phyloP scores from a whole-genome alignment of 2,329 filamentous ascomycete genomes.

The Botryotinia calthae region DNA sequence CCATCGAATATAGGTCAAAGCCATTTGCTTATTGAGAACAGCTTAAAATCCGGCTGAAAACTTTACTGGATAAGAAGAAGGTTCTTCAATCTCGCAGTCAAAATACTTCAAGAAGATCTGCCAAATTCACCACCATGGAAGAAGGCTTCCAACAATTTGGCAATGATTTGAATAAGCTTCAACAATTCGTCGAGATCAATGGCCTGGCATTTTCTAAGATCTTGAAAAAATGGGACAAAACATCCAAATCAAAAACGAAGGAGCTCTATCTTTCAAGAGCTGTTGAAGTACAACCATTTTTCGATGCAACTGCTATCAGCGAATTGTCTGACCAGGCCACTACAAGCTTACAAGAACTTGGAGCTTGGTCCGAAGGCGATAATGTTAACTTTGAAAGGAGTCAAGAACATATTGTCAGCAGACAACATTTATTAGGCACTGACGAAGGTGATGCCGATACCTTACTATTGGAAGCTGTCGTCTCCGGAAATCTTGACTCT shows the following conservation, averaged over 20 bases:
- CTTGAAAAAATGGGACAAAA: conserved; percentile 99
- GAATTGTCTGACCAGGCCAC: conserved; percentile 96
- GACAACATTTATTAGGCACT: conserved; percentile 64
- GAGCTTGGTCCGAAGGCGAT: conserved; percentile 95
- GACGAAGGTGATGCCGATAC: conserved; percentile 90
- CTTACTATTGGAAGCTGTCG: conserved; percentile 82
- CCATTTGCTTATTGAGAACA: conserved; percentile 41
- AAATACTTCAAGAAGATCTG: conserved; percentile 79
- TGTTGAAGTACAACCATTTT: conserved; percentile 96
- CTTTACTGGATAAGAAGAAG: conserved; percentile 91
- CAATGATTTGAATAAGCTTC: conserved; percentile 92
- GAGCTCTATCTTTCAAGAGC: conserved; percentile 94
- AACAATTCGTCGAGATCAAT: conserved; percentile 98
- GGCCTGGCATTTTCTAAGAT: conserved; percentile 98
- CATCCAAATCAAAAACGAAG: conserved; percentile 97
- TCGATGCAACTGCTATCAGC: conserved; percentile 95
- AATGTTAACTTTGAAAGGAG: conserved; percentile 74
- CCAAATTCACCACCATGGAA: conserved; percentile 90
- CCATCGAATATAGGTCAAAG: not conserved
- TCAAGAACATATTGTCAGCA: conserved; percentile 63
- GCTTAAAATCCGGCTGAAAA: conserved; percentile 91
- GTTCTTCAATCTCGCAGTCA: conserved; percentile 77
- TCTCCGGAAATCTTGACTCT: conserved; percentile 73
- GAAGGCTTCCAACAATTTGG: conserved; percentile 98
- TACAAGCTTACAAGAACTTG: conserved; percentile 90